Percentiles rank a stretch among this genome's conserved stretches.
phyloP scores from a whole-genome alignment of 169 alveolate species.

The Cryptosporidium sp. region DNA sequence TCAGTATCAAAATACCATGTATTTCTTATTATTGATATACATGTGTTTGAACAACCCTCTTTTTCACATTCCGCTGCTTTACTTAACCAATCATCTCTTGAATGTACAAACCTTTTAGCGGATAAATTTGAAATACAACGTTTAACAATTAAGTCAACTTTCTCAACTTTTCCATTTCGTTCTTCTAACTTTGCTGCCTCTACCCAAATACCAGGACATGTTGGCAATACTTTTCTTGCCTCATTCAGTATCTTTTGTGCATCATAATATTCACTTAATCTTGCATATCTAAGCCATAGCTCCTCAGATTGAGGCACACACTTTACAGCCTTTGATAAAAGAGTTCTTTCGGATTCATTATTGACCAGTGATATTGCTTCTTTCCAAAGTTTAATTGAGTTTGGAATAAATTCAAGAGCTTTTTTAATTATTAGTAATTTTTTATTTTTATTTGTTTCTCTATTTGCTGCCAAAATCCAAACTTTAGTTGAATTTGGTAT shows the following conservation, averaged over 20 bases:
- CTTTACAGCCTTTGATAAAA: slow-evolving; percentile 97
- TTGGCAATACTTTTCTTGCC: slow-evolving; percentile 97
- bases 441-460: slow-evolving; percentile 90
- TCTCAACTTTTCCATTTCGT: slow-evolving; percentile 86
- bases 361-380: slow-evolving; percentile 95
- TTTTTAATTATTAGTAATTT: slow-evolving; percentile 91
- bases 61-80: slow-evolving; percentile 93
- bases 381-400: slow-evolving; percentile 97
- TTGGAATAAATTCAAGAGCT: slow-evolving; percentile 97
- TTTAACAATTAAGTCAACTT: slow-evolving; percentile 85
- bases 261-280: slow-evolving; percentile 95
- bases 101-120: slow-evolving; percentile 85
- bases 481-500: slow-evolving; percentile 91
- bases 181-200: slow-evolving; percentile 98
- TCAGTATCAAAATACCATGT: slow-evolving; percentile 83
- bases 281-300: slow-evolving; percentile 98
- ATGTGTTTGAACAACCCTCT: slow-evolving; percentile 86
- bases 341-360: slow-evolving; percentile 92
- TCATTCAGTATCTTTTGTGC: slow-evolving; percentile 96
- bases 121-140: slow-evolving; percentile 89
- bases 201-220: slow-evolving; percentile 95
- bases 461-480: slow-evolving; percentile 96
- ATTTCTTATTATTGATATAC: slow-evolving; percentile 89
- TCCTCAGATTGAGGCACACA: slow-evolving; percentile 97
- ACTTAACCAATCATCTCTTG: slow-evolving; percentile 90